These are phyloP conservation scores for Solanum raphanifolium DNA, from an alignment of 257 asterid genomes.

Conservation along the genomic window DNA sequence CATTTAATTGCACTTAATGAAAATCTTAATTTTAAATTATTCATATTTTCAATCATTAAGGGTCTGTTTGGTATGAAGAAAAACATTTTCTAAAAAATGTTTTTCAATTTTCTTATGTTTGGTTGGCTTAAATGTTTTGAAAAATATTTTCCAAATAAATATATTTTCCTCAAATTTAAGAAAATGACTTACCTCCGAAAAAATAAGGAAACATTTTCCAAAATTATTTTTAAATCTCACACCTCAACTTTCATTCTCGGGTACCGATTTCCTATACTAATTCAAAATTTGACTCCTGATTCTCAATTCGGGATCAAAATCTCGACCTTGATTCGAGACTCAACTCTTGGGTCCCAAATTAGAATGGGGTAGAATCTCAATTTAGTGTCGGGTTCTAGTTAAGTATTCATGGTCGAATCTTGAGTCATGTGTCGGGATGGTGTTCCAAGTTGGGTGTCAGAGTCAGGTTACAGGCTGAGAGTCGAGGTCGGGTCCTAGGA, in stretches of 20 bases:
- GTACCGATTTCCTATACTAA: not conserved
- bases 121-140: not conserved
- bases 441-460: not conserved
- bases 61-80: not conserved
- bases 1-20: not conserved
- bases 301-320: not conserved
- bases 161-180: not conserved
- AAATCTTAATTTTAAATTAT: no score
- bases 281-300: not conserved
- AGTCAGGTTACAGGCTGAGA: not conserved
- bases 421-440: not conserved
- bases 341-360: not conserved
- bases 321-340: not conserved
- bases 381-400: no score
- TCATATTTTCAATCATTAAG: not conserved
- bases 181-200: not conserved
- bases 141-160: not conserved
- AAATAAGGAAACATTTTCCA: no score
- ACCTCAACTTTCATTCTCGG: not conserved
- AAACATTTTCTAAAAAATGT: not conserved
- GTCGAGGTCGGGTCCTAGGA: not conserved
- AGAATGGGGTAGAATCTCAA: not conserved
- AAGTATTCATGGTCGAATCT: no score
- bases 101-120: no score
- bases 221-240: not conserved